A percentile compares a stretch with the other conserved stretches of the same genome.
phyloP scores from a whole-genome alignment of 495 filamentous ascomycete genomes.

The Xylaria sp. region DNA sequence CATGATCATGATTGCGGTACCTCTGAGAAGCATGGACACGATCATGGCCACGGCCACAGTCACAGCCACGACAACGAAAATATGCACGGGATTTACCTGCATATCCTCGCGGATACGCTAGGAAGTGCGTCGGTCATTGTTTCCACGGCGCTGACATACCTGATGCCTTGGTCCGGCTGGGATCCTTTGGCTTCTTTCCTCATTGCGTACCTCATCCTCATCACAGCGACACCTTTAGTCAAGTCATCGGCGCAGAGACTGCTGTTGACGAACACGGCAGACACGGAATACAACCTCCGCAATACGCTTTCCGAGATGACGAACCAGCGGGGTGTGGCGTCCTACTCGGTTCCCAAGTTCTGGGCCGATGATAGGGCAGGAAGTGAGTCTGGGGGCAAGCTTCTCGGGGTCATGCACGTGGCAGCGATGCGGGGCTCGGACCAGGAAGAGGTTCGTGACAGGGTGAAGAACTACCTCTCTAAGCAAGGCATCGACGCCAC shows the following conservation, averaged over 20 bases:
- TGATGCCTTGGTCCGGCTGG: constrained; percentile 89
- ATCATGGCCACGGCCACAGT: constrained; percentile 46
- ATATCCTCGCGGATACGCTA: constrained; percentile 93
- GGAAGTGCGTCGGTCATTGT: constrained; percentile 94
- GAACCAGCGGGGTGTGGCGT: constrained; percentile 80
- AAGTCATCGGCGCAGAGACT: constrained; percentile 80
- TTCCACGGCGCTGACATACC: constrained; percentile 85
- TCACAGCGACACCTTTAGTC: constrained; percentile 86
- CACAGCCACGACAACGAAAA: constrained; percentile 88
- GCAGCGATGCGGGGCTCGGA: constrained; percentile 72
- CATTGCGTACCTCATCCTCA: constrained; percentile 91
- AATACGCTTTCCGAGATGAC: constrained; percentile 85
- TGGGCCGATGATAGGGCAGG: constrained; percentile 82
- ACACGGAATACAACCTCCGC: constrained; percentile 86
- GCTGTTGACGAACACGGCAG: constrained; percentile 82
- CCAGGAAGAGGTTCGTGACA: constrained; percentile 76
- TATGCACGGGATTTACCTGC: constrained; percentile 98
- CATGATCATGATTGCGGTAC: constrained; percentile 62
- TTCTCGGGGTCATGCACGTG: constrained; percentile 85
- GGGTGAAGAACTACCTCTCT: constrained; percentile 65
- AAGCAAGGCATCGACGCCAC: constrained; percentile 73
- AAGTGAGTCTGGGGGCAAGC: constrained; percentile 54
- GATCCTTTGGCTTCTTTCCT: constrained; percentile 93
- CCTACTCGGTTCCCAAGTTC: constrained; percentile 88
- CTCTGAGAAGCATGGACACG: constrained; percentile 33